These are phyloP conservation scores for Stereocaulon alpinum DNA, from an alignment of 495 filamentous ascomycete species.

Conservation along the genomic window DNA sequence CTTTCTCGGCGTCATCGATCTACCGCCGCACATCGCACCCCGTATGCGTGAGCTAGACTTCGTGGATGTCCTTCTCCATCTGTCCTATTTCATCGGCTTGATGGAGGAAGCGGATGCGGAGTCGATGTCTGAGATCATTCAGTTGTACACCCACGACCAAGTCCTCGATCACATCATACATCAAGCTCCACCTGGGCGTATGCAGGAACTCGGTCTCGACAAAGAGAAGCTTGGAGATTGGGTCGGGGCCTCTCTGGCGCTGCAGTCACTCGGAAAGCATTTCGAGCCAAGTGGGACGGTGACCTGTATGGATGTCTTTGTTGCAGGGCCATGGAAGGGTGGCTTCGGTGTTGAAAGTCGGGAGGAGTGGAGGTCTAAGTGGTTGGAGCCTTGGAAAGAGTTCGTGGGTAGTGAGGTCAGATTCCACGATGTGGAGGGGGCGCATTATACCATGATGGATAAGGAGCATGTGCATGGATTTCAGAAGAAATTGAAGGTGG, in stretches of 20 bases:
- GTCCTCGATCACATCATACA: conserved; percentile 24
- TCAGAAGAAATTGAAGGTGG: background rate
- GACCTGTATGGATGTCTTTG: conserved; percentile 39
- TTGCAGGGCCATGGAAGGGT: conserved; percentile 32
- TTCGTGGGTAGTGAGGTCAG: conserved; percentile 23
- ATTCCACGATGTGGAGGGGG: conserved; percentile 10
- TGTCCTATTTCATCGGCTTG: conserved; percentile 41
- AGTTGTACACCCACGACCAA: conserved; percentile 3
- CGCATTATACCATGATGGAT: conserved; percentile 1
- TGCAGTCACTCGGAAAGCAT: conserved; percentile 38
- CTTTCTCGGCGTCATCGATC: conserved; percentile 29
- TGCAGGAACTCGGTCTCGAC: conserved; percentile 33
- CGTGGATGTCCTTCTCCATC: conserved; percentile 35
- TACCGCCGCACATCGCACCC: conserved; percentile 43
- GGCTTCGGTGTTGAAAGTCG: conserved; percentile 31
- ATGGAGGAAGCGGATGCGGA: conserved; percentile 30
- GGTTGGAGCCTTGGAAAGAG: conserved; percentile 35
- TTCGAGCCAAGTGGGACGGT: conserved; percentile 42
- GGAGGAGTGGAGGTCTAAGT: conserved; percentile 35
- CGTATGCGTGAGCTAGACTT: conserved; percentile 42
- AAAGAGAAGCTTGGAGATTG: conserved; percentile 27
- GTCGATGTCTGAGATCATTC: conserved; percentile 17
- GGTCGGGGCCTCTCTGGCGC: conserved; percentile 31
- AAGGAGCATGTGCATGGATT: conserved; percentile 2
- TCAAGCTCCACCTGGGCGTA: conserved; percentile 21